Evolutionary conservation across 1,139 yeast genomes (phyloP), one percentile per base, ranked within the genome.

Genomic region (Ogataea hybrid): DNA sequence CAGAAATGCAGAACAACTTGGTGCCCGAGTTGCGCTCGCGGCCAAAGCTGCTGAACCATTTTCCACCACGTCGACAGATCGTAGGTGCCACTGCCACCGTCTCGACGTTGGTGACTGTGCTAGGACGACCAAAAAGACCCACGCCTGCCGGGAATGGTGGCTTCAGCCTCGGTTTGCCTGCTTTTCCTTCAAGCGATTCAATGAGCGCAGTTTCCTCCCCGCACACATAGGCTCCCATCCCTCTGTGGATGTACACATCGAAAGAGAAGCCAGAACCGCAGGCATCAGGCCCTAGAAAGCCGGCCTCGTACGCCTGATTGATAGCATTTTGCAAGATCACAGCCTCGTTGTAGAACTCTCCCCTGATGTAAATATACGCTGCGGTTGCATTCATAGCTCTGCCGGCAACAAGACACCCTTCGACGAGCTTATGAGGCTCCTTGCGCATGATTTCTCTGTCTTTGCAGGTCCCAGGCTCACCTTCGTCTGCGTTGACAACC

Each of bases 101-200:
- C 69, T 86, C 95, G 49, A 86, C 95, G 62, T 86, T 86, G 51
- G 95, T 81, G 44, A 86, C 95, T 38, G 95, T 86, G 31, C 89
- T 77, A 53, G 95, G 95, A 67, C 95, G 79, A 60, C 95, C 95
- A 57, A 84, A 86, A 45, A 86, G 72, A 61, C 95, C 95, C 44
- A 86, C 90, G 62, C 94, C 95, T 35, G 95, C 95, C 32, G 95
- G 95, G 78, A 86, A 86, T 56, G 95, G 95, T 36, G 95, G 95
- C 76, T 86, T 86, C 65, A 86, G 75, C 69, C 95, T 79, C 57
- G 95, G 95, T 68, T 86, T 86, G 56, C 95, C 95, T 42, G 92
- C 92, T 67, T 86, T 86, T 59, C 95, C 95, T 70, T 86, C 95
- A 43, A 86, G 70, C 2, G 90, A 81, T 68, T 86, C 95, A 59